Conservation (phyloP, 495 filamentous ascomycete genomes). For the Podospora didyma region DNA sequence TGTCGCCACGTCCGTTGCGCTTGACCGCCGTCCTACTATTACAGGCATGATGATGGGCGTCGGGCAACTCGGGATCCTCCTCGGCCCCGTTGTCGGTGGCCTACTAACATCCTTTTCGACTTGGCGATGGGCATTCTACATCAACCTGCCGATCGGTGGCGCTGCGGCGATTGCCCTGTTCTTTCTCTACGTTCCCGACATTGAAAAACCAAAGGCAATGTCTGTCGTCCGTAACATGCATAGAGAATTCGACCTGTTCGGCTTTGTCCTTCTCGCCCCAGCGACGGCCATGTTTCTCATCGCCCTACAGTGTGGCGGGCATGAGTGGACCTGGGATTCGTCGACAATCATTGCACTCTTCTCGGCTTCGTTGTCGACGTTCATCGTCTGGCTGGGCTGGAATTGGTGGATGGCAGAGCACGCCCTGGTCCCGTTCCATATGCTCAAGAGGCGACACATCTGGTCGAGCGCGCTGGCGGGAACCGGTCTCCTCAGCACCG, state of each 20-base stretch:
- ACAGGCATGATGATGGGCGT: slow-evolving; percentile 36
- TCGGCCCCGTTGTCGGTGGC: slow-evolving; percentile 61
- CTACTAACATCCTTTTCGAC: slow-evolving; percentile 42
- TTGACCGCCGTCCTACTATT: slow-evolving; percentile 34
- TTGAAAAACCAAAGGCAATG: slow-evolving; percentile 34
- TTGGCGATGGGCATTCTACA: slow-evolving; percentile 68
- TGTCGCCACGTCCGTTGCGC: slow-evolving; percentile 25
- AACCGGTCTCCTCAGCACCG: slow-evolving; percentile 47
- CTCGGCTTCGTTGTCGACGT: slow-evolving; percentile 55
- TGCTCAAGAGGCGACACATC: slow-evolving; percentile 63
- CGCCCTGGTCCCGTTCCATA: slow-evolving; percentile 63
- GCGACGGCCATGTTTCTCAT: slow-evolving; percentile 64
- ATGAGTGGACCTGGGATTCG: slow-evolving; percentile 57
- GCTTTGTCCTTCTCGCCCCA: slow-evolving; percentile 62
- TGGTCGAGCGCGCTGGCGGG: slow-evolving; percentile 47
- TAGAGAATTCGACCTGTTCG: slow-evolving; percentile 61
- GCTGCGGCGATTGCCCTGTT: slow-evolving; percentile 54
- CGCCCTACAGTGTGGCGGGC: slow-evolving; percentile 77
- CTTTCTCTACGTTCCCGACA: slow-evolving; percentile 46
- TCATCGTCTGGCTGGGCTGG: slow-evolving; percentile 53
- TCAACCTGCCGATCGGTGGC: slow-evolving; percentile 66
- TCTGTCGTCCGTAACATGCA: slow-evolving; percentile 33
- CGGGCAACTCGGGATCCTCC: slow-evolving; percentile 66
- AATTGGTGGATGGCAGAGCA: slow-evolving; percentile 58
- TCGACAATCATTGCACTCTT: slow-evolving; percentile 63